Evolutionary conservation across 768 basidiomycete species (phyloP).

Genomic region (Collybiopsis confluens): DNA sequence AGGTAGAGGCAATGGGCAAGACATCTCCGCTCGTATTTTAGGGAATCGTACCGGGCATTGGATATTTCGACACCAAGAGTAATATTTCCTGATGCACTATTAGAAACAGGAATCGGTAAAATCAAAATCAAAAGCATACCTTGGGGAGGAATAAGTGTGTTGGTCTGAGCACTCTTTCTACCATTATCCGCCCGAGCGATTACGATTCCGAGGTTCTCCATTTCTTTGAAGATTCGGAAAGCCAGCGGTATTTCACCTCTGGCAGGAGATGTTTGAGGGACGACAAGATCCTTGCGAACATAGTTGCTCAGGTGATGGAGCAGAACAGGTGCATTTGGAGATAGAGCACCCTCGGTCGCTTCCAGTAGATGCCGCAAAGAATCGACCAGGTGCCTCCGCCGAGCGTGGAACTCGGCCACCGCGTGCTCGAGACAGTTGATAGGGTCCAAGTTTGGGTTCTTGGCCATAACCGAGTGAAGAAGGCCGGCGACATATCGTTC

Average conservation of each 20-base stretch:
- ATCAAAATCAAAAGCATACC: slow-evolving; percentile 34
- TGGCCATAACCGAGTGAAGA: slow-evolving; percentile 56
- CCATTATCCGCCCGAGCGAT: slow-evolving; percentile 53
- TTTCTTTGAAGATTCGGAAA: slow-evolving; percentile 54
- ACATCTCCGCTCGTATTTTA: slow-evolving; percentile 69
- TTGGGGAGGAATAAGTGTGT: slow-evolving; percentile 54
- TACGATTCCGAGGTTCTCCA: slow-evolving; percentile 53
- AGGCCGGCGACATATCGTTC: slow-evolving; percentile 76
- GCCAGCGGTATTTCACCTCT: slow-evolving; percentile 43
- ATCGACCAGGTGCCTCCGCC: slow-evolving; percentile 67
- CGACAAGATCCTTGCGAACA: slow-evolving; percentile 44
- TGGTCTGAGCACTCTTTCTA: slow-evolving; percentile 58
- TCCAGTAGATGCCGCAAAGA: slow-evolving; percentile 69
- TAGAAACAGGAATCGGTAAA: neutral
- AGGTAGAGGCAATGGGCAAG: slow-evolving; percentile 62
- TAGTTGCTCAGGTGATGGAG: slow-evolving; percentile 52
- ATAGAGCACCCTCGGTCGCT: slow-evolving; percentile 46
- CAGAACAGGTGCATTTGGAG: slow-evolving; percentile 40
- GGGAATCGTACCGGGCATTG: slow-evolving; percentile 63
- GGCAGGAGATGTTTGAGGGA: slow-evolving; percentile 31
- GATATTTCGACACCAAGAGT: slow-evolving; percentile 64
- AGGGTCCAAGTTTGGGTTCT: slow-evolving; percentile 60
- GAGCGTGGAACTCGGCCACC: slow-evolving; percentile 62
- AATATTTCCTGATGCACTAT: slow-evolving; percentile 21
- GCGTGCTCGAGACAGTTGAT: slow-evolving; percentile 60